Percentiles rank a stretch among this genome's conserved stretches.
Evolutionary conservation across 345 rosid genomes (phyloP).

Genomic region (Adansonia digitata): DNA sequence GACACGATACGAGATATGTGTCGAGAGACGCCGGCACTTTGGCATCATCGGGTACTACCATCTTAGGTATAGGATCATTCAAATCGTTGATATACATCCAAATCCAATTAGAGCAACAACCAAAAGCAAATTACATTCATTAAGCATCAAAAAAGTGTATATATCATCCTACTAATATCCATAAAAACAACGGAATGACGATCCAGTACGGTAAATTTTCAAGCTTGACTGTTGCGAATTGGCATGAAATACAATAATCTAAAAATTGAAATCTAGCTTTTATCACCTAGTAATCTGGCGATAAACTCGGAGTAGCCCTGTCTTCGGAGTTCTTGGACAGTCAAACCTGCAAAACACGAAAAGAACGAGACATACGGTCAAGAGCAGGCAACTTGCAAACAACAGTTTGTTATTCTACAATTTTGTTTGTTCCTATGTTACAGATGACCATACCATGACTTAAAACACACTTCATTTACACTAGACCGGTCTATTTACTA

Average conservation of each 20-base stretch:
- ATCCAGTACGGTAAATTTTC: conserved; percentile 2
- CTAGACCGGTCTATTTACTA: background rate
- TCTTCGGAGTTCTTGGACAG: conserved; percentile 62
- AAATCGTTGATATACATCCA: too few relatives aligned
- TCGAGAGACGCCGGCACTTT: too few relatives aligned
- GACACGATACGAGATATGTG: too few relatives aligned
- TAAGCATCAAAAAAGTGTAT: background rate
- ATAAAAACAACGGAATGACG: background rate
- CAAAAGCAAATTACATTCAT: background rate
- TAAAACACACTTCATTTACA: background rate
- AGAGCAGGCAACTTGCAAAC: background rate
- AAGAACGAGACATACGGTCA: background rate
- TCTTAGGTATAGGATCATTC: too few relatives aligned
- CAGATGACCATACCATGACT: background rate
- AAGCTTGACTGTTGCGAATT: background rate
- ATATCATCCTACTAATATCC: background rate
- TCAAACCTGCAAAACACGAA: conserved; percentile 60
- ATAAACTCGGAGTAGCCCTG: background rate
- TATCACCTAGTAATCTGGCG: background rate
- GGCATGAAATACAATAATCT: background rate
- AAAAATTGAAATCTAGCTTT: background rate
- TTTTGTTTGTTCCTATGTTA: background rate
- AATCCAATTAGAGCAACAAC: too few relatives aligned
- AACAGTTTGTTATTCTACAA: background rate
- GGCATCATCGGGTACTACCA: too few relatives aligned